Percentiles rank a stretch among this genome's conserved stretches.
These are phyloP conservation scores for Betula pendula DNA, from an alignment of 306 rosid species.

Conservation along the genomic window DNA sequence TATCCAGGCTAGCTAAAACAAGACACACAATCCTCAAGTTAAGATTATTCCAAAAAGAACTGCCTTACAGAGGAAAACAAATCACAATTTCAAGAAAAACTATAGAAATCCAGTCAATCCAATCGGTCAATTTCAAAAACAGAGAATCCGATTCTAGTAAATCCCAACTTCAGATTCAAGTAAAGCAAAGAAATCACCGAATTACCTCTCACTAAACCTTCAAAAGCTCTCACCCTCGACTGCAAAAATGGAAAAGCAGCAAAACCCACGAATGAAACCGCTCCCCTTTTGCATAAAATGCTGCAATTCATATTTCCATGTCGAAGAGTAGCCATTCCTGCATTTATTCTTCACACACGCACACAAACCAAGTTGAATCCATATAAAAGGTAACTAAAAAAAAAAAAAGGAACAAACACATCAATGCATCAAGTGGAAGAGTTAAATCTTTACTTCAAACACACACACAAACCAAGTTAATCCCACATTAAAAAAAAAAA, in stretches of 20 bases:
- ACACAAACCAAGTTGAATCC: neutral
- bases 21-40: neutral
- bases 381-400: neutral
- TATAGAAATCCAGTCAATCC: neutral
- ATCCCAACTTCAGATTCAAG: neutral
- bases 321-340: slow-evolving; percentile 50
- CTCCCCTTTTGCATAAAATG: slow-evolving; percentile 36
- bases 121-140: neutral
- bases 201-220: slow-evolving; percentile 52
- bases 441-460: no score
- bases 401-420: neutral
- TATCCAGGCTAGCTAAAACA: neutral
- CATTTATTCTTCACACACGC: slow-evolving; percentile 20
- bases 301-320: slow-evolving; percentile 42
- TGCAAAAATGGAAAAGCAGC: slow-evolving; percentile 51
- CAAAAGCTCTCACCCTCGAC: slow-evolving; percentile 30
- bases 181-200: slow-evolving; percentile 16
- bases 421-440: neutral
- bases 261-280: slow-evolving; percentile 34
- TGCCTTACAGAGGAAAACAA: neutral
- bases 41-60: neutral
- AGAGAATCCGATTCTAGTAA: neutral
- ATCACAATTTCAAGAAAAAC: neutral
- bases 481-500: no score
- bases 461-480: no score